phyloP scores from a whole-genome alignment of 2,329 filamentous ascomycete species.

The Colletotrichum zoysiae region DNA sequence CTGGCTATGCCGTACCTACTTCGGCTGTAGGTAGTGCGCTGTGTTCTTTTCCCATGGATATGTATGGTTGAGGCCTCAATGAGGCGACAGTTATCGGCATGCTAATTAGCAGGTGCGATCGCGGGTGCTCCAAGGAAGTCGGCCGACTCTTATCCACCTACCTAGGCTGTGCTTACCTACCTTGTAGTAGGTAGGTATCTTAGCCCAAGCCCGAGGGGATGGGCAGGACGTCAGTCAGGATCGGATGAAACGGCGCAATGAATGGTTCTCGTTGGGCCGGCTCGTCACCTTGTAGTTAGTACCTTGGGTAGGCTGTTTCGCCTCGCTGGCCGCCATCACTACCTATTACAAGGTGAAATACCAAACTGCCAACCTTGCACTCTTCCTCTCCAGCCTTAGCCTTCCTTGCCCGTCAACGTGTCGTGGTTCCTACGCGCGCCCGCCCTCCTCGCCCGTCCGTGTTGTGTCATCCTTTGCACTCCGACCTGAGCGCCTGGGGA shows the following conservation, averaged over 20 bases:
- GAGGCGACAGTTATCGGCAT: background rate
- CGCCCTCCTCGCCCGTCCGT: slow-evolving; percentile 16
- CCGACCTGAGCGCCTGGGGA: slow-evolving; percentile 32
- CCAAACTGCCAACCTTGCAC: background rate
- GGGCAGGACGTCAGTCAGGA: background rate
- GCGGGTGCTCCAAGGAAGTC: background rate
- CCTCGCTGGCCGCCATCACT: background rate
- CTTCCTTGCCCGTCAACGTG: background rate
- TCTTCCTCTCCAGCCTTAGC: background rate
- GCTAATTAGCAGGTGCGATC: background rate
- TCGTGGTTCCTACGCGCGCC: background rate
- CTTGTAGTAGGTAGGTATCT: no score
- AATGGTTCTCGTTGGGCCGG: background rate
- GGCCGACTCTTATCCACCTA: no score
- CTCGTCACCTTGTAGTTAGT: no score
- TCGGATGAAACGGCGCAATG: slow-evolving; percentile 14
- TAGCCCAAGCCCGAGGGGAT: background rate
- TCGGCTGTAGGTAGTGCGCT: no score
- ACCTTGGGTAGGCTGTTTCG: slow-evolving; percentile 1
- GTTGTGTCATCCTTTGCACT: slow-evolving; percentile 10
- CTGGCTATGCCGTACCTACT: background rate
- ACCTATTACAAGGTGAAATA: background rate
- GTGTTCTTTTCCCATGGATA: background rate
- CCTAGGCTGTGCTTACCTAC: no score
- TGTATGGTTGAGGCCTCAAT: background rate